These are phyloP conservation scores for Fusarium lateritium DNA, from an alignment of 2,329 filamentous ascomycete species.

Conservation along the genomic window DNA sequence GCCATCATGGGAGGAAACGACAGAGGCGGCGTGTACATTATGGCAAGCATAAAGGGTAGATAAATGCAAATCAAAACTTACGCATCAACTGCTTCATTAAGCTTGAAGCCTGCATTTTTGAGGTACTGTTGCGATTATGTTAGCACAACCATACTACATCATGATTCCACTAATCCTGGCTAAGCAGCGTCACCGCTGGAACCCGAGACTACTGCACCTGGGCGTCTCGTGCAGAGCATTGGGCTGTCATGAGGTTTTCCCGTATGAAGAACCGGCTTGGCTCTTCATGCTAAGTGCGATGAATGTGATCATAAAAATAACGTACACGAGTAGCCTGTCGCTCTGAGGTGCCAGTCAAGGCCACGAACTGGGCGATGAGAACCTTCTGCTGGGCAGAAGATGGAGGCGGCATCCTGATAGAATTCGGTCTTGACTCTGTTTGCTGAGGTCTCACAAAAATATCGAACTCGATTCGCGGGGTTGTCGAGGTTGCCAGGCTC, in stretches of 20 bases:
- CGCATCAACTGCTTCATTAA: constrained; percentile 70
- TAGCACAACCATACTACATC: constrained; percentile 41
- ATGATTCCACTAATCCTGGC: constrained; percentile 29
- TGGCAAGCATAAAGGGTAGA: constrained; percentile 27
- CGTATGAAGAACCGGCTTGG: constrained; percentile 12
- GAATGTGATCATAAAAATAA: constrained; percentile 32
- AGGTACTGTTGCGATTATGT: constrained; percentile 59
- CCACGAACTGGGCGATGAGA: constrained; percentile 59
- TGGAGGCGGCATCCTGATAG: constrained; percentile 55
- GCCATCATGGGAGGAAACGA: constrained; percentile 10
- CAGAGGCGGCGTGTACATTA: constrained; percentile 13
- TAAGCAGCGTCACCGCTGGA: constrained; percentile 41
- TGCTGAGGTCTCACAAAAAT: constrained; percentile 2
- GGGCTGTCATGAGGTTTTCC: constrained; percentile 23
- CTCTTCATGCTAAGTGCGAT: constrained; percentile 9
- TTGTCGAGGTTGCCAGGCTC: constrained; percentile 2
- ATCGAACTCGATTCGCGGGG: neutral
- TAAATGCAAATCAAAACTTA: constrained; percentile 60
- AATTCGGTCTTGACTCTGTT: constrained; percentile 3
- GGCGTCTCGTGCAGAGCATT: constrained; percentile 25
- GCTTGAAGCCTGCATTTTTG: constrained; percentile 64
- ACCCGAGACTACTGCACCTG: constrained; percentile 26
- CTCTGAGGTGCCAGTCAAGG: constrained; percentile 61
- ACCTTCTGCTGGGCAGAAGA: constrained; percentile 58
- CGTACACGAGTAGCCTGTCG: constrained; percentile 62